Evolutionary conservation across 2,329 filamentous ascomycete species (phyloP).

Genomic region (Alternaria brassicicola): DNA sequence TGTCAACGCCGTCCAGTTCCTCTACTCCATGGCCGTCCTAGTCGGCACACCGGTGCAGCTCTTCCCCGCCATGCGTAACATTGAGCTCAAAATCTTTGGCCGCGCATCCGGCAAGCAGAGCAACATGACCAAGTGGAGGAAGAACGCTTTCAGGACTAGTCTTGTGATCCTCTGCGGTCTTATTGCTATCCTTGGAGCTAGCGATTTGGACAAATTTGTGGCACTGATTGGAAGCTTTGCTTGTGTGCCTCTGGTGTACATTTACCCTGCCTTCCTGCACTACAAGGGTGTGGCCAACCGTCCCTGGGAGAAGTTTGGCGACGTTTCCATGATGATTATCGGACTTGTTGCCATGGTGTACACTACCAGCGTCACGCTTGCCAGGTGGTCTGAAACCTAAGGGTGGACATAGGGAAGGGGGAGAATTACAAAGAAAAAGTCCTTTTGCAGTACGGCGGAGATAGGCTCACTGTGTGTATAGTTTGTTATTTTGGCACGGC

Average conservation of each 20-base stretch:
- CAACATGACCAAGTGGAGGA: constrained; percentile 73
- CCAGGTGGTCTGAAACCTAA: constrained; percentile 36
- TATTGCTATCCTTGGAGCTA: constrained; percentile 68
- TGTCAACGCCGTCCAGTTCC: constrained; percentile 77
- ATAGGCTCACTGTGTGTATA: constrained; percentile 2
- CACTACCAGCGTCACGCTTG: constrained; percentile 68
- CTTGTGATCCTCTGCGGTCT: constrained; percentile 65
- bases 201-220: constrained; percentile 75
- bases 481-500: neutral
- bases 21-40: constrained; percentile 76
- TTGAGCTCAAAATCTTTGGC: constrained; percentile 72
- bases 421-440: neutral
- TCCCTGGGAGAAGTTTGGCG: constrained; percentile 61
- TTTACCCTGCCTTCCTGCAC: constrained; percentile 75
- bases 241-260: constrained; percentile 77
- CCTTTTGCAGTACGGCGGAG: neutral
- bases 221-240: constrained; percentile 75
- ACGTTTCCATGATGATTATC: constrained; percentile 67
- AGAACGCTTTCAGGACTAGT: constrained; percentile 68
- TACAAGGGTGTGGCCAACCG: constrained; percentile 69
- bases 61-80: constrained; percentile 74
- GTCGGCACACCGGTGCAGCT: constrained; percentile 76
- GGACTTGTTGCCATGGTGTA: constrained; percentile 76
- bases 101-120: constrained; percentile 69
- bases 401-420: neutral